phyloP scores from a whole-genome alignment of 768 basidiomycete species.

The Hericium erinaceus region DNA sequence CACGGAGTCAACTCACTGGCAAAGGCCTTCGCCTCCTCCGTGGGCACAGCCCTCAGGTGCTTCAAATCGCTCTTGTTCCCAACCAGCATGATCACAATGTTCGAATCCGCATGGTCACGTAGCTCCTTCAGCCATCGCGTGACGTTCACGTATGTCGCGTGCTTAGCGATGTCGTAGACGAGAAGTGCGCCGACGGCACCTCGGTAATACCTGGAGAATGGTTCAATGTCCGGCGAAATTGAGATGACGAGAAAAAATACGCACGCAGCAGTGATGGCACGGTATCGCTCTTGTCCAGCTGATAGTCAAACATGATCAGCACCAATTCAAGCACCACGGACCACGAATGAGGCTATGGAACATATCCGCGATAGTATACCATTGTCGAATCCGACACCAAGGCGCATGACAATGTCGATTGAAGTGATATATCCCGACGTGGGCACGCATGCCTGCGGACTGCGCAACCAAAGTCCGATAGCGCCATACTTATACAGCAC shows the following conservation, averaged over 20 bases:
- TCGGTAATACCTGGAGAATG: slow-evolving; percentile 74
- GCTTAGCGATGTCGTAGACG: slow-evolving; percentile 92
- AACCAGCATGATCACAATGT: slow-evolving; percentile 93
- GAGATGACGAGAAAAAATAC: slow-evolving; percentile 21
- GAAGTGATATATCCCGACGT: no score
- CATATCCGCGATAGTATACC: no score
- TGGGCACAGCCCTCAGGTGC: slow-evolving; percentile 91
- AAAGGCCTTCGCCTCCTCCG: slow-evolving; percentile 93
- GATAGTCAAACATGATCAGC: not conserved
- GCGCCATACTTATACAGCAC: no score
- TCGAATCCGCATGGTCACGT: slow-evolving; percentile 88
- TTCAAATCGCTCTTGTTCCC: slow-evolving; percentile 99
- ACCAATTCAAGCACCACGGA: not conserved
- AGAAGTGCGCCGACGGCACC: slow-evolving; percentile 90
- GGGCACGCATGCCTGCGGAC: no score
- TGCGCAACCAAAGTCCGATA: no score
- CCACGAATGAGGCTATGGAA: no score
- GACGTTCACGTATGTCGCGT: slow-evolving; percentile 89
- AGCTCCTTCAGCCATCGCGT: slow-evolving; percentile 96
- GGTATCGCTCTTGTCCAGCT: slow-evolving; percentile 97
- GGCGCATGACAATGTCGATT: no score
- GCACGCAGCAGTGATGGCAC: slow-evolving; percentile 94
- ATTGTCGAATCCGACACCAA: no score
- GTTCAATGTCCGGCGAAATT: not conserved
- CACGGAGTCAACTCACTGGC: slow-evolving; percentile 44